phyloP scores from a whole-genome alignment of 176 grass and related monocot species.

The Musa beccarii region DNA sequence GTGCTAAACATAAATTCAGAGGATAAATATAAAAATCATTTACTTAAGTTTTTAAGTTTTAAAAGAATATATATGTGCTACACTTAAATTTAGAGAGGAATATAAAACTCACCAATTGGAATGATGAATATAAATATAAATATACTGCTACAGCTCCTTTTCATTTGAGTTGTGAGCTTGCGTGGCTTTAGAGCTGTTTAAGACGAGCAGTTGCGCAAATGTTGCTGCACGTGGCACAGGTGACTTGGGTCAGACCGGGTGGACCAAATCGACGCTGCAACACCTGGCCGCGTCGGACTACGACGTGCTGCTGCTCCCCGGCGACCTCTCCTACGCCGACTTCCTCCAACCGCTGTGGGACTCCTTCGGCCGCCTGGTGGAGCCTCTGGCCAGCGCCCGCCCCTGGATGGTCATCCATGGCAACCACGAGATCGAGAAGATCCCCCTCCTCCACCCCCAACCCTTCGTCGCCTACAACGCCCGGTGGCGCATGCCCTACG shows the following conservation, averaged over 20 bases:
- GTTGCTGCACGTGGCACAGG: constrained; percentile 19
- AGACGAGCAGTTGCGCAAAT: background rate
- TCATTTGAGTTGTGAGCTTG: background rate
- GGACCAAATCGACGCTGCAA: constrained; percentile 47
- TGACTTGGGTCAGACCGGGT: constrained; percentile 52
- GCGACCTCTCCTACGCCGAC: constrained; percentile 75
- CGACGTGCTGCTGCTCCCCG: constrained; percentile 49
- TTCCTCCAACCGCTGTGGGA: constrained; percentile 35
- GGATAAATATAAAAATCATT: too few relatives aligned
- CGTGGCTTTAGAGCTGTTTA: background rate
- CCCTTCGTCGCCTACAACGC: constrained; percentile 62
- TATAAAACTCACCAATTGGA: too few relatives aligned
- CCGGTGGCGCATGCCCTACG: constrained; percentile 60
- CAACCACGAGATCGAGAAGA: constrained; percentile 60
- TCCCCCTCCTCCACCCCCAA: constrained; percentile 9
- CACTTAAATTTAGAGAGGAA: too few relatives aligned
- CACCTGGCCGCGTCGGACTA: constrained; percentile 44
- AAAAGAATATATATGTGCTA: too few relatives aligned
- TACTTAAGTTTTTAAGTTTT: too few relatives aligned
- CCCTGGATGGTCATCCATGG: constrained; percentile 80
- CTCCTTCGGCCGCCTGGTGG: constrained; percentile 48
- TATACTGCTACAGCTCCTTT: too few relatives aligned
- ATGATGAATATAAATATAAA: too few relatives aligned
- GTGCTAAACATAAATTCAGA: too few relatives aligned
- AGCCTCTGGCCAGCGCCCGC: constrained; percentile 68